A percentile compares a stretch with the other conserved stretches of the same genome.
Conservation (phyloP, 176 grass and related monocot genomes). For the Raddia guianensis region DNA sequence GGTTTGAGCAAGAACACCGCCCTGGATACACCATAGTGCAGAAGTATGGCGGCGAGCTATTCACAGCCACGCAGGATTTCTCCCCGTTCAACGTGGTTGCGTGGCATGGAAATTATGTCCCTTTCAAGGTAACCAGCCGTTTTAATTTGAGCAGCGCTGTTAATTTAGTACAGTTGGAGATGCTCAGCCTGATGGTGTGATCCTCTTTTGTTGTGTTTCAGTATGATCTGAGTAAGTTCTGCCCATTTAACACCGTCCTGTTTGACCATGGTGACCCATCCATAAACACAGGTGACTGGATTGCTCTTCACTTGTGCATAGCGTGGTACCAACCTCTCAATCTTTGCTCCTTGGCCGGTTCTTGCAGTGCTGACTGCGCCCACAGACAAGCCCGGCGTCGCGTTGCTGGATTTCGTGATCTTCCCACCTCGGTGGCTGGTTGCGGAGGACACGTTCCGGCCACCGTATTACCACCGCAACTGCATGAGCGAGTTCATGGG, state of each 20-base stretch:
- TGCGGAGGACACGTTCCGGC: conserved; percentile 88
- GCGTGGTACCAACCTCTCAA: too few species aligned
- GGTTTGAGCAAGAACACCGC: conserved; percentile 69
- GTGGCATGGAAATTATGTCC: conserved; percentile 97
- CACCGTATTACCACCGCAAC: conserved; percentile 92
- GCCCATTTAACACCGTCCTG: conserved; percentile 89
- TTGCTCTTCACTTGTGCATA: background rate
- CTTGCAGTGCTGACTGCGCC: conserved; percentile 75
- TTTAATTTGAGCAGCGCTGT: background rate
- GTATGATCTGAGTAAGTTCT: conserved; percentile 94
- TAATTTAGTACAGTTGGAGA: too few species aligned
- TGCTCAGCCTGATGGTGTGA: background rate
- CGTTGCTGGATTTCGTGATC: conserved; percentile 90
- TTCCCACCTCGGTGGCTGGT: conserved; percentile 92
- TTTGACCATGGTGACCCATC: conserved; percentile 86
- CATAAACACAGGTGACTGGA: conserved; percentile 76
- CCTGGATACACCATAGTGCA: conserved; percentile 78
- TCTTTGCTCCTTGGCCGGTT: too few species aligned
- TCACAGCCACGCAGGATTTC: conserved; percentile 89
- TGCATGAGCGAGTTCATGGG: conserved; percentile 99
- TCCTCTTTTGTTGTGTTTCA: conserved; percentile 37
- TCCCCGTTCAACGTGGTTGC: conserved; percentile 94
- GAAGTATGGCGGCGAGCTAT: conserved; percentile 87
- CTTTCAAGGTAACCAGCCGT: conserved; percentile 72
- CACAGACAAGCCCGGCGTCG: conserved; percentile 83